Percentiles rank a stretch among this genome's conserved stretches.
These are phyloP conservation scores for Ogataea degrootiae DNA, from an alignment of 805 yeast species.

Conservation along the genomic window DNA sequence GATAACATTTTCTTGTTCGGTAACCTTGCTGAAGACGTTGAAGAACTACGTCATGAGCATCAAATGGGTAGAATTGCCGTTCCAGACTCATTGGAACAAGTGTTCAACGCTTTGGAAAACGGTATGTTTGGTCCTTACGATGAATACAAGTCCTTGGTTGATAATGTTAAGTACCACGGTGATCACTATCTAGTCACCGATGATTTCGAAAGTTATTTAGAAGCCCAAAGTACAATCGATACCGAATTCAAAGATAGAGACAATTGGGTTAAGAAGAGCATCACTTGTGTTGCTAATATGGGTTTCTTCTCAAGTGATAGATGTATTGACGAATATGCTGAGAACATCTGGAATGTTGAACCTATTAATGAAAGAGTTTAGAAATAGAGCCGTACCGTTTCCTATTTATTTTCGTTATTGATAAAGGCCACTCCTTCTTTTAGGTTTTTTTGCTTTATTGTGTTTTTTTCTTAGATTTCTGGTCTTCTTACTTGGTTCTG, in stretches of 20 bases:
- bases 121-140: conserved; percentile 68
- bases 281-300: conserved; percentile 81
- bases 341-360: conserved; percentile 87
- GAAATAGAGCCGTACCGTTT: neutral
- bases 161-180: conserved; percentile 66
- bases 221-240: conserved; percentile 76
- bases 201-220: conserved; percentile 82
- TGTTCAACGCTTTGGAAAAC: conserved; percentile 59
- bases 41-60: conserved; percentile 75
- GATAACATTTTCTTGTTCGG: conserved; percentile 91
- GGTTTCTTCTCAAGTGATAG: conserved; percentile 91
- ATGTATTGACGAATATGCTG: conserved; percentile 89
- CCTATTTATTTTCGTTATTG: neutral
- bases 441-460: neutral
- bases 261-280: conserved; percentile 73
- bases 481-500: neutral
- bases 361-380: conserved; percentile 36
- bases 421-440: neutral
- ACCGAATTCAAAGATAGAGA: conserved; percentile 57
- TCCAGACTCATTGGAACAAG: conserved; percentile 56
- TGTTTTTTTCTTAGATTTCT: neutral
- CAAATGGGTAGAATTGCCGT: conserved; percentile 52
- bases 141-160: conserved; percentile 65
- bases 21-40: conserved; percentile 84
- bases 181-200: conserved; percentile 85